These are phyloP conservation scores for Margaritispora aquatica DNA, from an alignment of 495 filamentous ascomycete genomes.

Conservation along the genomic window DNA sequence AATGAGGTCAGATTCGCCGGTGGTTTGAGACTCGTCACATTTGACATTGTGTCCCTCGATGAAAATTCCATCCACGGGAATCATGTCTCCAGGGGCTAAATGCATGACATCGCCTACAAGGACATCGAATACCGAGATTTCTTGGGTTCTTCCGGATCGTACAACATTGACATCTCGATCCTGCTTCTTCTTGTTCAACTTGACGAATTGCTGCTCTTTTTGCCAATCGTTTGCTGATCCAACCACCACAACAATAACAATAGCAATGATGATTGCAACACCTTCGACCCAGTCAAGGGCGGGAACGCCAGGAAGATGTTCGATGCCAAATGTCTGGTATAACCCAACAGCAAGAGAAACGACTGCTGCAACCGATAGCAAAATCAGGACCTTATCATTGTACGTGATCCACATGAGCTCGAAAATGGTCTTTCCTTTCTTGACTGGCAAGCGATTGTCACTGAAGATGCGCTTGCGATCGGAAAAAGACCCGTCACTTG, in stretches of 20 bases:
- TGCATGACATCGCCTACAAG: slow-evolving; percentile 80
- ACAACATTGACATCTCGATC: slow-evolving; percentile 73
- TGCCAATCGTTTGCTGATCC: slow-evolving; percentile 66
- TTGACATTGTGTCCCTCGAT: slow-evolving; percentile 67
- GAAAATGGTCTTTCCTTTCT: slow-evolving; percentile 66
- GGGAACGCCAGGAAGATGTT: slow-evolving; percentile 39
- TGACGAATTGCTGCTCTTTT: slow-evolving; percentile 72
- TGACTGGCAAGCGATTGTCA: slow-evolving; percentile 67
- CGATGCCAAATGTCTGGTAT: slow-evolving; percentile 46
- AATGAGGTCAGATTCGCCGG: slow-evolving; percentile 78
- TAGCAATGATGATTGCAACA: slow-evolving; percentile 65
- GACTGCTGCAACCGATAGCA: slow-evolving; percentile 71
- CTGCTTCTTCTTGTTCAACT: slow-evolving; percentile 72
- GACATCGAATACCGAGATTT: slow-evolving; percentile 76
- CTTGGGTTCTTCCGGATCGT: slow-evolving; percentile 67
- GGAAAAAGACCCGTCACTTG: slow-evolving; percentile 19
- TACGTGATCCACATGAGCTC: slow-evolving; percentile 79
- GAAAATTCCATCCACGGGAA: slow-evolving; percentile 76
- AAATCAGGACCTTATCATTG: slow-evolving; percentile 78
- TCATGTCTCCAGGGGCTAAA: slow-evolving; percentile 82
- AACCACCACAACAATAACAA: slow-evolving; percentile 61
- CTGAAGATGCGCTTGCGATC: slow-evolving; percentile 59
- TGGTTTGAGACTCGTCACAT: slow-evolving; percentile 78
- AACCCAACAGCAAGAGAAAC: slow-evolving; percentile 79
- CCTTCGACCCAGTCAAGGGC: slow-evolving; percentile 73